These are phyloP conservation scores for Polysphondylium violaceum DNA, from an alignment of 78 protist genomes.

Conservation along the genomic window DNA sequence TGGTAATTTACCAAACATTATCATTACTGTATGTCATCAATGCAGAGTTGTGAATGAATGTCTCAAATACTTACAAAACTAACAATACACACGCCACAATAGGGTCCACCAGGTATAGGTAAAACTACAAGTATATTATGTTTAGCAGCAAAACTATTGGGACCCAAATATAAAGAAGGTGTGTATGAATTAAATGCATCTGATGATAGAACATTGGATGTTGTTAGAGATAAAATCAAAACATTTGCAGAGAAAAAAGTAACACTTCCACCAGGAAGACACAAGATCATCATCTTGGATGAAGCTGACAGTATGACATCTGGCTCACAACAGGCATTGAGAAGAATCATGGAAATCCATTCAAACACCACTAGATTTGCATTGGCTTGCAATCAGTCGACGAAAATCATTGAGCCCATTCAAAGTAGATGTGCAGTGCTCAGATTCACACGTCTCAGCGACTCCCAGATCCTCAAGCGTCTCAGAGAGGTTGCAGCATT, in stretches of 20 bases:
- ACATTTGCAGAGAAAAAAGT: conserved; percentile 92
- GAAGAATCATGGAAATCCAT: conserved; percentile 96
- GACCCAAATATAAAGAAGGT: conserved; percentile 76
- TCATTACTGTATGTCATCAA: conserved; percentile 93
- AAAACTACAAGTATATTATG: conserved; percentile 98
- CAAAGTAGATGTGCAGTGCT: conserved; percentile 98
- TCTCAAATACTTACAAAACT: too few relatives aligned
- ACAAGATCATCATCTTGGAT: conserved; percentile 97
- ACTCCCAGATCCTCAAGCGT: conserved; percentile 54
- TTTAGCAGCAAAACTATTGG: conserved; percentile 92
- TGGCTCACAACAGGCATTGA: conserved; percentile 97
- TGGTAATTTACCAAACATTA: conserved; percentile 94
- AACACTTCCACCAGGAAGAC: conserved; percentile 81
- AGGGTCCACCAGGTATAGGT: conserved; percentile 99
- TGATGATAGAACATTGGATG: conserved; percentile 98
- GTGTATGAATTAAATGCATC: conserved; percentile 99
- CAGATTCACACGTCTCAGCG: conserved; percentile 92
- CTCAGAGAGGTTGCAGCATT: conserved; percentile 26
- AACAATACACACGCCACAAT: background rate
- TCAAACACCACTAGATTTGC: conserved; percentile 94
- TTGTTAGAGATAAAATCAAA: conserved; percentile 95
- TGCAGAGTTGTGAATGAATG: too few relatives aligned
- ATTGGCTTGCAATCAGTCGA: conserved; percentile 93
- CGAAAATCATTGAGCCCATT: conserved; percentile 97
- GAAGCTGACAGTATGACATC: conserved; percentile 98